phyloP scores from a whole-genome alignment of 306 rosid species.

The Calophaca sinica region DNA sequence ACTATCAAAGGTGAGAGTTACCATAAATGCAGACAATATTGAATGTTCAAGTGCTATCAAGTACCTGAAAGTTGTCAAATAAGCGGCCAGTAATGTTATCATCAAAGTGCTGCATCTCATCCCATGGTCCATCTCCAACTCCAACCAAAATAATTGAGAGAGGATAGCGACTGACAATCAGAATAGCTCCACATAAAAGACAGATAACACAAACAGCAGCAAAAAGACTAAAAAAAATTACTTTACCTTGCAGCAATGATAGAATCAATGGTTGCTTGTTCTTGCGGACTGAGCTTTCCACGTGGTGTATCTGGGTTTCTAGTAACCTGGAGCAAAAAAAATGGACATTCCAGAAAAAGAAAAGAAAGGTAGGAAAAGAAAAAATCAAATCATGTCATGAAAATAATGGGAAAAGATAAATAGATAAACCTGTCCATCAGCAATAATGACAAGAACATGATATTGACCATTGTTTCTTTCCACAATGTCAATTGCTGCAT shows the following conservation, averaged over 20 bases:
- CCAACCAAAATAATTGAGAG: conserved; percentile 94
- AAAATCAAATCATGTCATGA: conserved; percentile 13
- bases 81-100: conserved; percentile 83
- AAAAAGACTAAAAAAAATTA: conserved; percentile 25
- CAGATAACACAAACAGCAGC: conserved; percentile 31
- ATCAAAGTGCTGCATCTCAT: conserved; percentile 83
- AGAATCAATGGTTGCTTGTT: conserved; percentile 77
- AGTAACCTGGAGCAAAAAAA: conserved; percentile 62
- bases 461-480: conserved; percentile 82
- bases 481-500: conserved; percentile 87
- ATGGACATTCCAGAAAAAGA: conserved; percentile 2
- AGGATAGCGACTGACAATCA: conserved; percentile 70
- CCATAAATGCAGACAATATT: conserved; percentile 3
- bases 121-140: conserved; percentile 99
- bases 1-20: conserved; percentile 9
- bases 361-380: conserved; percentile 16
- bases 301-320: conserved; percentile 72
- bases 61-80: conserved; percentile 97
- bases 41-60: conserved; percentile 29
- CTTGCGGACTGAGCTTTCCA: conserved; percentile 79
- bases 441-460: conserved; percentile 96
- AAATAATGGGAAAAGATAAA: conserved; percentile 2
- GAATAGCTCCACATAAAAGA: conserved; percentile 40
- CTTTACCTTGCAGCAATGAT: conserved; percentile 89
- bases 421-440: conserved; percentile 91